Base-by-base conservation (phyloP, 345 rosid species). In the Isatis tinctoria region DNA sequence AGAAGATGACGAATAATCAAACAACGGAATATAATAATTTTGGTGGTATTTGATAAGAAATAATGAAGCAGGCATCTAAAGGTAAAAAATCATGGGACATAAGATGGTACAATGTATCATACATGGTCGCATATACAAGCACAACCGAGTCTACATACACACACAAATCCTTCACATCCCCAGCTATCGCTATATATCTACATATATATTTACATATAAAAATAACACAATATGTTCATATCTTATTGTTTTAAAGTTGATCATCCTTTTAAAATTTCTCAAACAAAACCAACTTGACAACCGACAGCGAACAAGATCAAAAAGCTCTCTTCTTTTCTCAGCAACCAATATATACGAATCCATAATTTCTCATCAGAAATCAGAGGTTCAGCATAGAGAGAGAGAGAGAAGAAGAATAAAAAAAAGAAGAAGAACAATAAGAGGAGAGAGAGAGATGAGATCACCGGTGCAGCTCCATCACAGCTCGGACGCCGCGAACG, bases 391-490 rank as follows among this genome's bases (percentile, higher is more conserved):
- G 13, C 10, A 77, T 41, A 63, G 32, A 43, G 65, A 35, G 18
- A 61, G 36, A 60, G 26, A 51, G n/a, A 12, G 17, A 6, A 52
- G 33, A 37, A 37, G 41, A 10, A 10, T 4, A 0, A 10, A 37
- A 13, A 39, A 12, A 3, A 58, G 27, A 41, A 4, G 4, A 4
- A 10, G 57, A 44, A 20, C 22, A 2, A n/a, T n/a, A n/a, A 13
- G 24, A 33, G 36, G 26, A 58, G 26, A 58, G 11, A 67, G 13
- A 60, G 37, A 32, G 10, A 90, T 88, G 97, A 90, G 89, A 18
- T 86, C 94, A 6, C 68, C 97, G 0, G 77, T 87, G 6, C 89
- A 87, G 54, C 78, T 87, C 61, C 88, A 79, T 20, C 81, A 76
- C 49, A 30, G 70, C 61, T 44, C 76, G 35, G 70, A 43, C 67